Conservation (phyloP, 164 flowering plant species). For the Annona cherimola region DNA sequence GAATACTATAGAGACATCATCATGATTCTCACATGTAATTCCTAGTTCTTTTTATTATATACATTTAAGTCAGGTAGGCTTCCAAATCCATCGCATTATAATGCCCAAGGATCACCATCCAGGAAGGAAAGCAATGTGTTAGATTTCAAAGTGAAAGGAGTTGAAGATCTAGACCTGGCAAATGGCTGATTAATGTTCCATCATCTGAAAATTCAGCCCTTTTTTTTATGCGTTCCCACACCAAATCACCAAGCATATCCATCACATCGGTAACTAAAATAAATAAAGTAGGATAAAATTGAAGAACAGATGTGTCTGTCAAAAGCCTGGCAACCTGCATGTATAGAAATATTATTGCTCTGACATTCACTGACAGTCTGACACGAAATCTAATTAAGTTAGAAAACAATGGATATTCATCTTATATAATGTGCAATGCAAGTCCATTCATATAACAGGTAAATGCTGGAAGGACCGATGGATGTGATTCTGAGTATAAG, state of each 20-base stretch:
- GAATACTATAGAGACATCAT: too few relatives aligned
- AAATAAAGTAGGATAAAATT: constrained; percentile 81
- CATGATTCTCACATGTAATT: too few relatives aligned
- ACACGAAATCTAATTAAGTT: too few relatives aligned
- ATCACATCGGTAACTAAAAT: constrained; percentile 65
- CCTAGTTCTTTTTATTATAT: too few relatives aligned
- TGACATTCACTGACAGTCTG: background rate
- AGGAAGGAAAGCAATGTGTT: background rate
- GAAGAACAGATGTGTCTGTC: constrained; percentile 70
- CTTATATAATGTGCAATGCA: too few relatives aligned
- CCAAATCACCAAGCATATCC: constrained; percentile 91
- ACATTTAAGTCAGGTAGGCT: too few relatives aligned
- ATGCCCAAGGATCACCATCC: too few relatives aligned
- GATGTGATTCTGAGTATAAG: too few relatives aligned
- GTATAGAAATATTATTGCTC: constrained; percentile 2
- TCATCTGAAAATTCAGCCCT: constrained; percentile 71
- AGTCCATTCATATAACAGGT: too few relatives aligned
- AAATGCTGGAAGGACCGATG: too few relatives aligned
- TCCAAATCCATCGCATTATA: too few relatives aligned
- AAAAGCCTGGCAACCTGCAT: constrained; percentile 84
- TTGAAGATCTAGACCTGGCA: constrained; percentile 48
- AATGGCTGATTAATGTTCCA: constrained; percentile 42
- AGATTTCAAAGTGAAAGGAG: background rate
- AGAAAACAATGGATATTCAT: too few relatives aligned
- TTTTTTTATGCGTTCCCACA: constrained; percentile 79